These are phyloP conservation scores for Clarireedia sp. DNA, from an alignment of 2,329 filamentous ascomycete species.

Conservation along the genomic window DNA sequence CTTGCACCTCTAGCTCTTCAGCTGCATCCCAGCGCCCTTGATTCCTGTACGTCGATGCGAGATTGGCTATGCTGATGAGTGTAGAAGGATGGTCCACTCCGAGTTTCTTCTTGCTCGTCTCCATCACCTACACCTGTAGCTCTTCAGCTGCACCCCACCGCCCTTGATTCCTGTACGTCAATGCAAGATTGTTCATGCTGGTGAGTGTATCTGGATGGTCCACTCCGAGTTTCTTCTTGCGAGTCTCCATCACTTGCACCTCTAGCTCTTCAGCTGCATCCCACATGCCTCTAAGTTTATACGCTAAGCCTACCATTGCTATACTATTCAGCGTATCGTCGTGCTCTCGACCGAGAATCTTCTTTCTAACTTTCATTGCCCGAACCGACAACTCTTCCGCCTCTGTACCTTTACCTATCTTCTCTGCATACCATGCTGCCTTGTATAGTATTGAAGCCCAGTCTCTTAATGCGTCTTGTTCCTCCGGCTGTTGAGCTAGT, in stretches of 20 bases:
- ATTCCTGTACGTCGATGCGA: slow-evolving; percentile 1
- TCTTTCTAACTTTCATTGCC: too few species aligned
- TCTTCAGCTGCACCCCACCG: not conserved
- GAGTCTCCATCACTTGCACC: too few species aligned
- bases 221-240: not conserved
- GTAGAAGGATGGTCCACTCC: not conserved
- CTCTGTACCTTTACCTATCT: too few species aligned
- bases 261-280: too few species aligned
- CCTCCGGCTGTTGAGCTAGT: too few species aligned
- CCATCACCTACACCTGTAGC: not conserved
- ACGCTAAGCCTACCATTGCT: too few species aligned
- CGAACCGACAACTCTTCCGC: too few species aligned
- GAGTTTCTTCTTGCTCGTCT: not conserved
- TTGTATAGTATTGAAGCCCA: too few species aligned
- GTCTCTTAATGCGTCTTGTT: too few species aligned
- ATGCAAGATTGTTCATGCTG: not conserved
- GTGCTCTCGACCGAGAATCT: too few species aligned
- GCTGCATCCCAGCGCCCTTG: slow-evolving; percentile 1
- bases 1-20: not conserved
- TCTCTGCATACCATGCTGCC: too few species aligned
- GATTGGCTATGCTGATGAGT: not conserved
- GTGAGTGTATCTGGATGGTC: not conserved
- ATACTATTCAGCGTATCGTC: not conserved
- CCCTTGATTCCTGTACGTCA: not conserved
- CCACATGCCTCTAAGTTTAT: too few species aligned